Evolutionary conservation across 2,329 filamentous ascomycete genomes (phyloP), one percentile per base, ranked within the genome.

Genomic region (Aspergillus latus): DNA sequence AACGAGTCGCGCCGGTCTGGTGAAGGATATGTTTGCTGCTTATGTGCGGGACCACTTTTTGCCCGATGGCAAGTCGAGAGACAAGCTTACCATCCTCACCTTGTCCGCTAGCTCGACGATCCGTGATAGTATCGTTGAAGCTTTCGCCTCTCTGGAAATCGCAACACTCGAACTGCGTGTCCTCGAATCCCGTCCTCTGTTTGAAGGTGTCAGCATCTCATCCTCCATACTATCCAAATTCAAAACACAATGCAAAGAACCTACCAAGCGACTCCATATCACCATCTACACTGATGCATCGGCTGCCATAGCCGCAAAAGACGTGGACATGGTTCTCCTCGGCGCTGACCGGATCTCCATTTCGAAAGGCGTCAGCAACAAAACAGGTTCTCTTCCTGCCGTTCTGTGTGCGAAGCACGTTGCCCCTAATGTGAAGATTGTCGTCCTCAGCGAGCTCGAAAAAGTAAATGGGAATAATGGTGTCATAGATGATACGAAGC

Each of bases 111-210:
- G 84, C 58, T 87, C 84, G 2, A 87, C 86, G 0, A 83, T 88
- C 57, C 73, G 70, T 16, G 67, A 75, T 13, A 78, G 76, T 49
- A 74, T 88, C 9, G 62, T 77, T 1, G 71, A 78, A 30, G 70
- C 76, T 2, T 70, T 80, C 9, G 61, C 65, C 0, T 61, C 63
- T 1, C 66, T 74, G 2, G 68, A 64, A 1, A 66, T 78, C 7
- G 30, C 63, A 59, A 59, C 43, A 0, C 65, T 88, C 7, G 79
- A 86, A 49, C 68, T 89, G 15, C 80, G 79, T 4, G 75, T 90
- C 30, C 76, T 90, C 3, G 87, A 89, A 67, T 89, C 87, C 2
- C 77, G 87, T 0, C 87, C 87, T 0, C 75, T 85, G 0, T 88
- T 80, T 60, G 86, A 90, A 70, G 87, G 86, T 6, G 82, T 82